A percentile compares a stretch with the other conserved stretches of the same genome.
Conservation (phyloP, 768 basidiomycete species). For the Ephemerocybe angulata region DNA sequence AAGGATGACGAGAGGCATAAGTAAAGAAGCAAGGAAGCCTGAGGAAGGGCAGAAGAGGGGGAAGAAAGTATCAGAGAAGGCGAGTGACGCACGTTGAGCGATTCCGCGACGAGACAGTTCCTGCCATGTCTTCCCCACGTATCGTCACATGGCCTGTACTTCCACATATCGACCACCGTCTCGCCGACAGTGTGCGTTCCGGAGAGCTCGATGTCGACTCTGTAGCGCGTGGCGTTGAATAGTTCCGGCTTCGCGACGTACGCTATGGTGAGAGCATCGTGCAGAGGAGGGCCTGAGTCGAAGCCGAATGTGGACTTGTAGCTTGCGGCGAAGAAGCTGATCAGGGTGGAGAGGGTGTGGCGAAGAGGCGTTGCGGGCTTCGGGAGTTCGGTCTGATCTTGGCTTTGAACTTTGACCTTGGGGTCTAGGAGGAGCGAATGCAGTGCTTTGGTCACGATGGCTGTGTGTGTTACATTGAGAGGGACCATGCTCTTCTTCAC, state of each 20-base stretch:
- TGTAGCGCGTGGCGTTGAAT: conserved; percentile 58
- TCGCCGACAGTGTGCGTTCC: conserved; percentile 68
- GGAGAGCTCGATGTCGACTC: conserved; percentile 78
- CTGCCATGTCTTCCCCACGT: conserved; percentile 71
- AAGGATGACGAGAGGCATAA: background rate
- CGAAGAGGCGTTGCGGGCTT: conserved; percentile 47
- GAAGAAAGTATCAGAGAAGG: background rate
- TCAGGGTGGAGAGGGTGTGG: conserved; percentile 68
- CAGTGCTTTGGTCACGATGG: conserved; percentile 60
- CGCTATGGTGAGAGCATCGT: conserved; percentile 80
- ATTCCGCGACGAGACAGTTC: conserved; percentile 71
- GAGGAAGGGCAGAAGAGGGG: background rate
- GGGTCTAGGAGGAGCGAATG: conserved; percentile 52
- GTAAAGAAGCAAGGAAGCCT: background rate
- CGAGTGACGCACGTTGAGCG: conserved; percentile 54
- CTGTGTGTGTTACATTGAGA: conserved; percentile 85
- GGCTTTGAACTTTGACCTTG: conserved; percentile 6
- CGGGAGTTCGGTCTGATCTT: conserved; percentile 22
- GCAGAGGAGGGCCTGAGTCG: conserved; percentile 79
- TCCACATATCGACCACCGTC: conserved; percentile 77
- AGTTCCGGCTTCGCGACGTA: conserved; percentile 69
- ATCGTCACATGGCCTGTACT: conserved; percentile 55
- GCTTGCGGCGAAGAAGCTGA: conserved; percentile 67
- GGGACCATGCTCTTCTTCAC: conserved; percentile 75
- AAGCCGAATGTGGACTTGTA: conserved; percentile 81